These are phyloP conservation scores for Suhomyces chickasaworum DNA, from an alignment of 1,139 yeast species.

Conservation along the genomic window DNA sequence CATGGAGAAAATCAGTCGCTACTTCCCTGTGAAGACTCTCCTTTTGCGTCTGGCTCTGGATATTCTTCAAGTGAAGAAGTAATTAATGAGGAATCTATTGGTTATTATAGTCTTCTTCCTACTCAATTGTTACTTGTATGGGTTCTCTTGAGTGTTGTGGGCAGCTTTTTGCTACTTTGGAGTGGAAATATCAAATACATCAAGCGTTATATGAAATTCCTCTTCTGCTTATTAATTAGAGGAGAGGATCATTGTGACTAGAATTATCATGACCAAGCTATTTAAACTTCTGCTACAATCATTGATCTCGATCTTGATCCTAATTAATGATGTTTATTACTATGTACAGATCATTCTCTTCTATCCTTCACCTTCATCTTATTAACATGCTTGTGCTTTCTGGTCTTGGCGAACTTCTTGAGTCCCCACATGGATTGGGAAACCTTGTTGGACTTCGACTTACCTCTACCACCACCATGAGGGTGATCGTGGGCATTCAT, in stretches of 20 bases:
- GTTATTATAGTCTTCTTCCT: neutral
- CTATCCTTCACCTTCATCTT: constrained; percentile 84
- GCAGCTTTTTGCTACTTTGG: neutral
- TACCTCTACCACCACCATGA: constrained; percentile 99
- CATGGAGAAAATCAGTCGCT: neutral
- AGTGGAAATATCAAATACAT: constrained; percentile 2
- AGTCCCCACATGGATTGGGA: constrained; percentile 98
- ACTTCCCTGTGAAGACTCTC: neutral
- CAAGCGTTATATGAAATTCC: neutral
- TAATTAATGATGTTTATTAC: constrained; percentile 1
- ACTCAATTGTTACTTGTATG: neutral
- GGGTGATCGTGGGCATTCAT: constrained; percentile 99
- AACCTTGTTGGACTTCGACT: constrained; percentile 91
- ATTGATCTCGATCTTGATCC: neutral
- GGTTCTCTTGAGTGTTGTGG: neutral
- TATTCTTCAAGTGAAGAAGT: neutral
- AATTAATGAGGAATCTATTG: neutral
- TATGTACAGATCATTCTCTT: constrained; percentile 23
- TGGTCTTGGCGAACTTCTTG: constrained; percentile 91
- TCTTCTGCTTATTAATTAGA: constrained; percentile 1
- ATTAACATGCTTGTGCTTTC: constrained; percentile 85
- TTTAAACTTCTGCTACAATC: neutral
- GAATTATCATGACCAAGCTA: neutral
- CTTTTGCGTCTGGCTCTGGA: neutral
- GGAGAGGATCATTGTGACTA: neutral